These are phyloP conservation scores for Hymenoscyphus fructigenus DNA, from an alignment of 2,329 filamentous ascomycete species.

Conservation along the genomic window DNA sequence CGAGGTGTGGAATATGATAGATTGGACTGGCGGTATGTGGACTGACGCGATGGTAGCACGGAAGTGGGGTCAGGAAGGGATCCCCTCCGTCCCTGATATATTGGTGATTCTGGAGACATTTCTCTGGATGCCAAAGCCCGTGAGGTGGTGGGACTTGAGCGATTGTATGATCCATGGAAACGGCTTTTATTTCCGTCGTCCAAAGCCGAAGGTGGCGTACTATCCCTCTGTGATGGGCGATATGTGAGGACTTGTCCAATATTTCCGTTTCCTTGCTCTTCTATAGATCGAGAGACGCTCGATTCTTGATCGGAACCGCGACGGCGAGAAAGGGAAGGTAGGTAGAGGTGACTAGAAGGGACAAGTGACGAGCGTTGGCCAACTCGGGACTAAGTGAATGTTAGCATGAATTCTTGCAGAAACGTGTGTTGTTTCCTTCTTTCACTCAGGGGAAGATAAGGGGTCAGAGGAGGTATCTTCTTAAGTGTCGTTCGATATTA, in stretches of 20 bases:
- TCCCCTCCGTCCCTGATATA: constrained; percentile 29
- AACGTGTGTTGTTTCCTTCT: constrained; percentile 3
- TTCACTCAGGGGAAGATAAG: neutral
- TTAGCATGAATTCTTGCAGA: neutral
- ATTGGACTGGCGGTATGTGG: constrained; percentile 36
- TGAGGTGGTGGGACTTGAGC: constrained; percentile 34
- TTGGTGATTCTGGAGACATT: constrained; percentile 30
- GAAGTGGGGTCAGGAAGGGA: constrained; percentile 27
- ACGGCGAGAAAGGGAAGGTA: constrained; percentile 26
- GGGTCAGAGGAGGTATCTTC: neutral
- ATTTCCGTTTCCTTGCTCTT: constrained; percentile 28
- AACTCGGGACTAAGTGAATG: constrained; percentile 17
- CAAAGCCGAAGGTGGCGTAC: constrained; percentile 18
- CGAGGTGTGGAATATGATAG: constrained; percentile 35
- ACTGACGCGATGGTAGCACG: constrained; percentile 24
- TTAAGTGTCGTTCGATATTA: neutral
- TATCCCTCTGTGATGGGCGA: constrained; percentile 26
- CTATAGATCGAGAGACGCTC: constrained; percentile 23
- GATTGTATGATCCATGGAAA: constrained; percentile 24
- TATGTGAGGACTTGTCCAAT: constrained; percentile 32
- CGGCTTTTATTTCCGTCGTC: constrained; percentile 30
- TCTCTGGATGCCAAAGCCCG: constrained; percentile 27
- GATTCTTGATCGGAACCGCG: constrained; percentile 33
- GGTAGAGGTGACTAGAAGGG: constrained; percentile 23
- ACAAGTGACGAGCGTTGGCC: constrained; percentile 32